Base-by-base conservation (phyloP, 2,329 filamentous ascomycete genomes). In the Hypomyces perniciosus region DNA sequence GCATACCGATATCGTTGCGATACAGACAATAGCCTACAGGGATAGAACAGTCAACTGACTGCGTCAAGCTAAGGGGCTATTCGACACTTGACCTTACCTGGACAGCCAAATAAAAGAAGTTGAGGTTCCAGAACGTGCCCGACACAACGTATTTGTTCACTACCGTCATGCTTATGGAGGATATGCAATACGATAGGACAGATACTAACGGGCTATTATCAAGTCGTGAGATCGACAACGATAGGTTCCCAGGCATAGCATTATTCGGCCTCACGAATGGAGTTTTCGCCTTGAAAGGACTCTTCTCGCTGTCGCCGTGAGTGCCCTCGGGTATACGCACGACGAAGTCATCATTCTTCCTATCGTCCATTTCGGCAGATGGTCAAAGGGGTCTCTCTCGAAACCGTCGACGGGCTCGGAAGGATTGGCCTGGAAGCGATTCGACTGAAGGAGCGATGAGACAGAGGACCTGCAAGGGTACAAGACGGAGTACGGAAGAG, bases 151-250 rank as follows among this genome's bases (percentile, higher is more conserved):
- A 99, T 78, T 99, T 99, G 76, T 99, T 99, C 69, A 95, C 93
- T n/a, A 96, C 88, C 6, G 93, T 99, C 93, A 99, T 99, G 69
- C 92, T 81, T 66, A 99, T 99, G n/a, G 91, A 96, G 48, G 92
- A 89, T 63, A 87, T 77, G 71, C 93, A 99, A 77, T 99, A 99
- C 44, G 88, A 83, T 58, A 95, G 66, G 62, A 99, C 88, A 26
- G 92, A 90, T 44, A 93, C 68, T 42, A 81, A 75, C 10, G 90
- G 88, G 69, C 83, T 93, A 72, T 90, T 89, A 62, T 85, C 80
- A 56, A 90, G 67, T 60, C 74, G 72, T 55, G 74, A 68, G 40
- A 76, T 55, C 52, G 68, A 69, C 39, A 71, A 56, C 34, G 54
- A 56, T 40, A 10, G 9, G 39, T 45, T 13, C 10, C 38, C 33